Conservation (phyloP, 495 filamentous ascomycete species). For the Tuber magnatum region DNA sequence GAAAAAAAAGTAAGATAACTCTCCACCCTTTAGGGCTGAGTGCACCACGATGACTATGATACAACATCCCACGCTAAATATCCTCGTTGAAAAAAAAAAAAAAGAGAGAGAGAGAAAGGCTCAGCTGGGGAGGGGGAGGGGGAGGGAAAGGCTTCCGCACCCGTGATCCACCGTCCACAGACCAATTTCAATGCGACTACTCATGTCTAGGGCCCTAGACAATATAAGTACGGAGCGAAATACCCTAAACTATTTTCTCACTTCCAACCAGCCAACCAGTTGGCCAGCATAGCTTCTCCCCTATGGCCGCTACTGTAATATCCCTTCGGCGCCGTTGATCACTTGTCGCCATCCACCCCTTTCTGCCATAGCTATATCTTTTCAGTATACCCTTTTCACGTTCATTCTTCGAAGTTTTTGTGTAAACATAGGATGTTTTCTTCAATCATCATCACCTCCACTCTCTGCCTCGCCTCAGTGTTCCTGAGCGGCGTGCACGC, state of each 20-base stretch:
- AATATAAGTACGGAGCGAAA: not conserved
- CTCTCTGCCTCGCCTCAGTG: not conserved
- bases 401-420: not conserved
- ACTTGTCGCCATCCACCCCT: not conserved
- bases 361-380: not conserved
- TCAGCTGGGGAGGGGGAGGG: not conserved
- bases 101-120: too few relatives aligned
- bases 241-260: not conserved
- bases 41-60: not conserved
- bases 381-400: not conserved
- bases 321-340: not conserved
- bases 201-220: not conserved
- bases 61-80: not conserved
- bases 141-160: not conserved
- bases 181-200: not conserved
- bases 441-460: not conserved
- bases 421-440: not conserved
- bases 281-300: not conserved
- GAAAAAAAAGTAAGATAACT: not conserved
- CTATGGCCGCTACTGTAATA: not conserved
- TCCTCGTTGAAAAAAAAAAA: not conserved
- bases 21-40: not conserved
- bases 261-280: not conserved
- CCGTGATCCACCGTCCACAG: not conserved
- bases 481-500: not conserved